Base-by-base conservation (phyloP, 2,329 filamentous ascomycete genomes). In the Colletotrichum tropicale region DNA sequence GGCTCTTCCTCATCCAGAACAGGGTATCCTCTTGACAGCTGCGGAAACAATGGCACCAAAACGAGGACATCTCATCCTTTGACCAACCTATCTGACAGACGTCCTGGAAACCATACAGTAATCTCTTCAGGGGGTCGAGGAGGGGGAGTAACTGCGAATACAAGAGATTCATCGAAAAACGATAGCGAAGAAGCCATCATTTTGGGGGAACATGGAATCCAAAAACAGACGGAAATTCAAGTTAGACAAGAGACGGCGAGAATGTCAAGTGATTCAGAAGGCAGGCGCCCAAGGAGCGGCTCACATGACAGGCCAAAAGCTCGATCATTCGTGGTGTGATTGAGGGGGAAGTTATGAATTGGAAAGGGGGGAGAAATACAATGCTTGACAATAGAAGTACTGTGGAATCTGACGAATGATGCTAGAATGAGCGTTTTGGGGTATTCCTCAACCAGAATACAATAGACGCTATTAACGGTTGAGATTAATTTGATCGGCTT, bases 111-210 rank as follows among this genome's bases (percentile, higher is more conserved):
- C 13, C 61, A 66, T 1, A 65, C 60, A 8, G 26, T 34, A n/a
- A 66, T 71, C 15, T 55, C 69, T 9, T 65, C 69, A 5, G 21
- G n/a, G 7, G 21, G 32, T 1, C 5, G 60, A 32, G 28, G 24
- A n/a, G 32, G 36, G 13, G 16, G 36, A 38, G 10, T 15, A 5
- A 12, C 13, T 8, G 8, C 12, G 8, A 18, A 16, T 18, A 15
- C 36, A 8, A 6, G 9, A 32, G 16, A 56, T 36, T 12, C 9
- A 13, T 58, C 56, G 6, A 64, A 8, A 8, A 71, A 43, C 5
- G n/a, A 56, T 24, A 71, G 60, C 26, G 60, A 71, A 58, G 60
- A 66, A 58, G 69, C 69, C 7, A 66, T 71, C 30, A 71, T 71
- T 2, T 16, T 18, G 6, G 24, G 16, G 6, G 30, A 38, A 13